These are phyloP conservation scores for Colletotrichum magnum DNA, from an alignment of 2,329 filamentous ascomycete genomes.

Conservation along the genomic window DNA sequence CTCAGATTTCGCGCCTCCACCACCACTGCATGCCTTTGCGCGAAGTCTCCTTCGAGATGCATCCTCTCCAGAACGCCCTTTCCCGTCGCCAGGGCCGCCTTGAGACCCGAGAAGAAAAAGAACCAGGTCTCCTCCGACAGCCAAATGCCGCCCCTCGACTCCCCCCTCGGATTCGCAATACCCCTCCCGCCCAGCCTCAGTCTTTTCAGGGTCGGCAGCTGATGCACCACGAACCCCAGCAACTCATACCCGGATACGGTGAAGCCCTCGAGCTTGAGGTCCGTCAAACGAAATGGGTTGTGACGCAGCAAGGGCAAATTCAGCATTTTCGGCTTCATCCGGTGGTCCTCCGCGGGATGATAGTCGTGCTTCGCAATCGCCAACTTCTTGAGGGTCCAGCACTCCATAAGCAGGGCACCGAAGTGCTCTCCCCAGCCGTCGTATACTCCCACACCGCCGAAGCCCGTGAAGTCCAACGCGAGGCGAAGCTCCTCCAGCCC, in stretches of 20 bases:
- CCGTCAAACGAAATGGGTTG: not conserved
- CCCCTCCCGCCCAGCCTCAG: slow-evolving; percentile 16
- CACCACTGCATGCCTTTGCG: not conserved
- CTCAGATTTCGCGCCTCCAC: not conserved
- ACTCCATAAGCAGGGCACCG: not conserved
- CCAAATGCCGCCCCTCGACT: slow-evolving; percentile 6
- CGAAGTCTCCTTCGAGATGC: slow-evolving; percentile 24
- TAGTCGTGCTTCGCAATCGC: slow-evolving; percentile 13
- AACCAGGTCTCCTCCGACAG: slow-evolving; percentile 11
- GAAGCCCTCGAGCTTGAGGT: slow-evolving; percentile 15
- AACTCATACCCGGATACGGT: not conserved
- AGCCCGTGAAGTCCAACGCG: slow-evolving; percentile 3
- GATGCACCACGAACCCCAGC: not conserved
- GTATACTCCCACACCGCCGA: not conserved
- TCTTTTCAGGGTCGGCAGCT: not conserved
- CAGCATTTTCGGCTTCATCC: not conserved
- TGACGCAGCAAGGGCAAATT: not conserved
- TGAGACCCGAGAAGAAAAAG: slow-evolving; percentile 1
- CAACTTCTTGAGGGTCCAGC: slow-evolving; percentile 5
- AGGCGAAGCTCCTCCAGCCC: slow-evolving; percentile 3
- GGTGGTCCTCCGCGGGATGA: not conserved
- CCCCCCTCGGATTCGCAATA: not conserved
- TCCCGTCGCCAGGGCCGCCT: not conserved
- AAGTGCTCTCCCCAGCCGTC: not conserved
- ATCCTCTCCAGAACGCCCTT: not conserved